These are phyloP conservation scores for Haplosporangium sp. DNA, from an alignment of 371 early-diverging fungal species.

Conservation along the genomic window DNA sequence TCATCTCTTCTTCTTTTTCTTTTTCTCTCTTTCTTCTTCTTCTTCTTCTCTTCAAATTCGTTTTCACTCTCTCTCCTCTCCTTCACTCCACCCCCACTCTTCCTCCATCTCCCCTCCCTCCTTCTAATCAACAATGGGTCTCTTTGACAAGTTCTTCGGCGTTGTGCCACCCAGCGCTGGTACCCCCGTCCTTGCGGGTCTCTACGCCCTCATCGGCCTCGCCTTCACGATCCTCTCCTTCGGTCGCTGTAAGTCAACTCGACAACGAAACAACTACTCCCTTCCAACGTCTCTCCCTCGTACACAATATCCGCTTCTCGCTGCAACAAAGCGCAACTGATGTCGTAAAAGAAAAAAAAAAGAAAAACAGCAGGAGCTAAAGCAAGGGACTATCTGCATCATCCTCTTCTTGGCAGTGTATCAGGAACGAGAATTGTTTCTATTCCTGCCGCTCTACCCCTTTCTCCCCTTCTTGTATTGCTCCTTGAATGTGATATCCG, in stretches of 20 bases:
- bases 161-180: slow-evolving; percentile 17
- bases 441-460: no score
- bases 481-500: no score
- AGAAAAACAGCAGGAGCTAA: no score
- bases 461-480: no score
- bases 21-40: slow-evolving; percentile 1
- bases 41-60: neutral
- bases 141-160: slow-evolving; percentile 45
- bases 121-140: slow-evolving; percentile 8
- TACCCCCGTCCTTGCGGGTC: slow-evolving; percentile 22
- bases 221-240: slow-evolving; percentile 47
- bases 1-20: slow-evolving; percentile 3
- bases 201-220: slow-evolving; percentile 27
- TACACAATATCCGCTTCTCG: neutral
- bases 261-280: neutral
- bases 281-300: neutral
- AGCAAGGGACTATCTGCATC: no score
- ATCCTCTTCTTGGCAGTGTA: no score
- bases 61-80: neutral
- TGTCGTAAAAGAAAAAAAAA: no score
- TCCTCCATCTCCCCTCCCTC: neutral
- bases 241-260: slow-evolving; percentile 38
- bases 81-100: neutral
- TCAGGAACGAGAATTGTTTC: no score
- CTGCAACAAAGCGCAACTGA: no score